Base-by-base conservation (phyloP, 1,284 basidiomycete species). In the Rhizoctonia solani region DNA sequence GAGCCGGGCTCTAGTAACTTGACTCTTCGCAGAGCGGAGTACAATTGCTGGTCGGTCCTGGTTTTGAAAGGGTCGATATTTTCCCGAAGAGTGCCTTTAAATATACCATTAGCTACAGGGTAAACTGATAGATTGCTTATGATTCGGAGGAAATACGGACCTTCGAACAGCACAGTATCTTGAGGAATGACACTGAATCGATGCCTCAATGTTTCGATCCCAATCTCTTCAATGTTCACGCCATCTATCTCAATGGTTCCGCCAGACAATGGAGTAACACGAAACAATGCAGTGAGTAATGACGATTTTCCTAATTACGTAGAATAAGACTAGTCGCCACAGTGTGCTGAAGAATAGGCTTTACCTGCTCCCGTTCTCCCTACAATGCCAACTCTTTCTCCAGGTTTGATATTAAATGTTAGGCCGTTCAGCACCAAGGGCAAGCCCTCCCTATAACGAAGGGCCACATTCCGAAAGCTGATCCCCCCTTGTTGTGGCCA, bases 241-340 rank as follows among this genome's bases (percentile, higher is more conserved):
- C n/a, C 74, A 61, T 14, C 66, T 53, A 95, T 89, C 49, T 80
- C 77, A 69, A 94, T 88, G 6, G 72, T 75, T 0, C 93, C 93
- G 0, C 77, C 73, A 42, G 80, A 77, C 5, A 88, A 75, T 74
- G 91, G 88, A 37, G 89, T 83, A 49, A 87, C 85, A 27, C 90
- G 86, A 76, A 94, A 87, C 19, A 95, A 79, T 1, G 76, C 77
- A 30, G 78, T 86, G 34, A 93, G 79, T 11, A 94, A 76, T 1
- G 90, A 91, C 59, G 85, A 87, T 78, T 93, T 93, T 30, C 91
- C 87, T 72, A n/a, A n/a, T n/a, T n/a, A n/a, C 77, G 47, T 9
- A 3, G 21, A 13, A 34, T 27, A 1, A 27, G 19, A 50, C 14
- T 23, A 65, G 44, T 30, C 8, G 21, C 9, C 32, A 5, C 32